Evolutionary conservation across 345 rosid genomes (phyloP), one percentile per base, ranked within the genome.

Genomic region (Arabidopsis arenosa): DNA sequence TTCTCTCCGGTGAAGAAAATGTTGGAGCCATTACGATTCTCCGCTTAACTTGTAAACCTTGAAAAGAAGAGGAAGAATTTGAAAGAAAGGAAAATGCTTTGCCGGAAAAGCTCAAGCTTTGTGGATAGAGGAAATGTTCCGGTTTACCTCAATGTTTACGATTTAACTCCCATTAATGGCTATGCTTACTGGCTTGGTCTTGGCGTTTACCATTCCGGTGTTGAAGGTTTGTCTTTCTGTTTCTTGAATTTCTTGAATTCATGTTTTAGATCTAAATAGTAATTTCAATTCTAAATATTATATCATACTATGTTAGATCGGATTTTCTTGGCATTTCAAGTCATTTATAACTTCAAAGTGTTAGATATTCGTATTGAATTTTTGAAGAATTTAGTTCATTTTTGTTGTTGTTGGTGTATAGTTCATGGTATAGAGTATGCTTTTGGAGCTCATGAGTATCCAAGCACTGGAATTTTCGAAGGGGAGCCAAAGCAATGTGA

Each of bases 161-260:
- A 95, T 85, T 93, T 95, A 63, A 95, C 99, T 41, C 90, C 98
- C 30, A 68, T 90, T 45, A 95, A 95, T 86, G 99, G 97, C 63
- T 95, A 92, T 66, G 96, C 97, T 52, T 92, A 92, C 68, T 95
- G 99, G 99, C 72, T 95, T 67, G 99, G 99, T 26, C 98, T 95
- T 56, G 98, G 99, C 10, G 98, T 88, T 48, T 93, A 93, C 70
- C 98, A 96, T 82, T 96, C 99, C 36, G 99, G 99, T 7, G 96
- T 96, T 70, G 89, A 96, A 96, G 99, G 99, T 96, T 72, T 26
- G 85, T 81, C 59, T 63, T 60, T 55, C 5, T 47, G 33, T 62
- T 45, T 66, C 61, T 67, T 35, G 53, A 13, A 17, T 62, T 45
- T 66, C 61, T 67, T 35, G 53, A 13, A 17, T 12, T 63, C 52